Base-by-base conservation (phyloP, 495 filamentous ascomycete species). In the Talaromyces ruber region DNA sequence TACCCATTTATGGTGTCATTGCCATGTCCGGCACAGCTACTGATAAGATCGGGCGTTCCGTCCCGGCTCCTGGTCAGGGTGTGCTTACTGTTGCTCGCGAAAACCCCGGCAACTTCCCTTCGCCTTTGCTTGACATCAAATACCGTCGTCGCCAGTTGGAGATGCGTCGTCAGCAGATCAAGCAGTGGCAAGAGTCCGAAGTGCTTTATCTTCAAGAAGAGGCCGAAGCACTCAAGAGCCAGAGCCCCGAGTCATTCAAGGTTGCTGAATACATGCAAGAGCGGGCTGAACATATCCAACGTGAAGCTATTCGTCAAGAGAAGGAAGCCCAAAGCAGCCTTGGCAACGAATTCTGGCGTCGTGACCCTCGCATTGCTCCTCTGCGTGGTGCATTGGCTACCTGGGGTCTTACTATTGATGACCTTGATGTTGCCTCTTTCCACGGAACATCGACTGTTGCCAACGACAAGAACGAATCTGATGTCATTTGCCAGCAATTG, bases 381-480 rank as follows among this genome's bases (percentile, higher is more conserved):
- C 84, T 98, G 43, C 89, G 94, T 65, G 94, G 95, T 68, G 90
- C 94, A 39, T 84, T 98, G 58, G 94, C 94, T 39, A 97, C 93
- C 14, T 99, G 94, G 94, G 93, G 92, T 71, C 85, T 99, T 43
- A 98, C 94, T 16, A 92, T 99, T 66, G 95, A 99, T 71, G 94
- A 99, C 66, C 85, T 99, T 55, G 87, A 76, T 62, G 92, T 98
- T 54, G 93, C 93, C 7, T 98, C 94, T 22, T 99, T 98, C 89
- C 94, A 99, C 76, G 94, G 94, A 64, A 99, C 94, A 29, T 97
- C 93, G 22, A 99, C 94, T 39, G 92, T 95, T 63, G 94, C 94
- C 60, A 99, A 99, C 70, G 94, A 99, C 80, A 99, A 99, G 86
- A 99, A 99, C 73, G 94, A 99, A 74, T 97, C 94, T 28, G 92